phyloP scores from a whole-genome alignment of 2,329 filamentous ascomycete species.

The Colletotrichum sp. region DNA sequence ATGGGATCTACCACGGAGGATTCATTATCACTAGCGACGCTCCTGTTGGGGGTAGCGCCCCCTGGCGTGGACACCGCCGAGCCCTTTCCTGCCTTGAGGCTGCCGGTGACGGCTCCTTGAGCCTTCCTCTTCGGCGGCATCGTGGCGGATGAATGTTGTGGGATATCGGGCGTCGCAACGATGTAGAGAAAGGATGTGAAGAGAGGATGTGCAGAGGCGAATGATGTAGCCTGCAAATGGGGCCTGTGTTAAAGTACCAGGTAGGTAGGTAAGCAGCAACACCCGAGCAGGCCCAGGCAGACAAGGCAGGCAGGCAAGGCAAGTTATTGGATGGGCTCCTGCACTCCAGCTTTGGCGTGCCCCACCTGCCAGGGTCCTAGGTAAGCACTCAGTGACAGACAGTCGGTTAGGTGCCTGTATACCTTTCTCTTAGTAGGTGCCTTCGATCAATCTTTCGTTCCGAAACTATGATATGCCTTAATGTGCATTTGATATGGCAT shows the following conservation, averaged over 20 bases:
- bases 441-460: not conserved
- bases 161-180: not conserved
- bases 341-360: not conserved
- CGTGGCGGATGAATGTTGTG: constrained; percentile 16
- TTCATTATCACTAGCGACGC: constrained; percentile 61
- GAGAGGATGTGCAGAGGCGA: not conserved
- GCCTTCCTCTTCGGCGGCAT: constrained; percentile 81
- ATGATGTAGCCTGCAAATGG: constrained; percentile 9
- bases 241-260: not conserved
- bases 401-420: not conserved
- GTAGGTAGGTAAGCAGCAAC: not conserved
- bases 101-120: constrained; percentile 47
- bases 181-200: not conserved
- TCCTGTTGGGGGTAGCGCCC: constrained; percentile 61
- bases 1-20: constrained; percentile 30
- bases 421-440: not conserved
- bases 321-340: not conserved
- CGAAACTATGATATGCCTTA: not conserved
- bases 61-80: constrained; percentile 67
- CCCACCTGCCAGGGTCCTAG: not conserved
- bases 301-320: not conserved
- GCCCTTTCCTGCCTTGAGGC: constrained; percentile 59
- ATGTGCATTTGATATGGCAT: not conserved
- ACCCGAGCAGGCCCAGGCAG: not conserved
- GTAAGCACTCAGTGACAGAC: not conserved